These are phyloP conservation scores for Carex myosuroides DNA, from an alignment of 176 grass and related monocot species.

Conservation along the genomic window DNA sequence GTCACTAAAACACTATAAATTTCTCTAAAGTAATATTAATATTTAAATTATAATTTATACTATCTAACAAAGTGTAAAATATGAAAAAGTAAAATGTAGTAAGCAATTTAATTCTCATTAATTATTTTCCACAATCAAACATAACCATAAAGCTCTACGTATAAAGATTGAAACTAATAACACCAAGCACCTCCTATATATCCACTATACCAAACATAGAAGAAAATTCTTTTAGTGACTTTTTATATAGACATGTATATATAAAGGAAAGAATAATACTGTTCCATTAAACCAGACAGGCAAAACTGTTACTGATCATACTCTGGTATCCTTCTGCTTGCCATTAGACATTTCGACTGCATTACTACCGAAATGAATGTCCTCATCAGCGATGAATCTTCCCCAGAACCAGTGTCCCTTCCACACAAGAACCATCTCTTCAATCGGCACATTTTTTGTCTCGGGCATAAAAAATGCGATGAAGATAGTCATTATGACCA, in stretches of 20 bases:
- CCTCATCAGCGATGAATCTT: conserved; percentile 23
- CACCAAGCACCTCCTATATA: not conserved
- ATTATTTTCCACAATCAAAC: not conserved
- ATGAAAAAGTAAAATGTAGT: no score
- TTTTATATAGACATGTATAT: not conserved
- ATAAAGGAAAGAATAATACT: not conserved
- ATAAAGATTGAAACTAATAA: not conserved
- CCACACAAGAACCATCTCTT: conserved; percentile 34
- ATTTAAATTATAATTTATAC: no score
- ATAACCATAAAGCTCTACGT: not conserved
- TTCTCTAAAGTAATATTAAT: no score
- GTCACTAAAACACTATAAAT: no score
- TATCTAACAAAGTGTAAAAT: no score
- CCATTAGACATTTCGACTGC: conserved; percentile 13
- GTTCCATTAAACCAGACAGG: not conserved
- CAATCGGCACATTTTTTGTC: conserved; percentile 32
- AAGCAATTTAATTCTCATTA: no score
- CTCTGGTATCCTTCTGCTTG: not conserved
- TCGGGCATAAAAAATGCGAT: conserved; percentile 22
- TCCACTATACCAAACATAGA: not conserved
- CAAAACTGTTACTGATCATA: not conserved
- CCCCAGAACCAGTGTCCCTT: conserved; percentile 36
- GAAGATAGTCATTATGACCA: conserved; percentile 29
- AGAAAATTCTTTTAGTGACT: not conserved
- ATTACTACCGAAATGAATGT: conserved; percentile 15